These are phyloP conservation scores for Diplotaxis tenuifolia DNA, from an alignment of 345 rosid species.

Conservation along the genomic window DNA sequence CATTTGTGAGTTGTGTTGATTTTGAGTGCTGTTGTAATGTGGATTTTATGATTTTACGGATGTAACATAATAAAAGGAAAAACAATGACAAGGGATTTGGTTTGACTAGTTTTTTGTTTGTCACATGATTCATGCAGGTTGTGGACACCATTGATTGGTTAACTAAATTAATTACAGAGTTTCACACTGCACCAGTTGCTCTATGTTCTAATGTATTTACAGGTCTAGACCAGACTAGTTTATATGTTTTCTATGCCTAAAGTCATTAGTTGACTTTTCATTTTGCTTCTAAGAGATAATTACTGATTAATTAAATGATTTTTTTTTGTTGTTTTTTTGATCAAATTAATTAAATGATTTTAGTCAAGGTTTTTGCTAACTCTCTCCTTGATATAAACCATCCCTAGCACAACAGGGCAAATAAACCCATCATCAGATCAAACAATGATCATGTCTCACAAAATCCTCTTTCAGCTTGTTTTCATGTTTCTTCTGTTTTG, in stretches of 20 bases:
- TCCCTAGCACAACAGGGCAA: background rate
- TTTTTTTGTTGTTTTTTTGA: too few relatives aligned
- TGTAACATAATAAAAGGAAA: slow-evolving; percentile 45
- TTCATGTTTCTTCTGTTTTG: background rate
- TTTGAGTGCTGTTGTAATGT: slow-evolving; percentile 42
- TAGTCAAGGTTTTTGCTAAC: background rate
- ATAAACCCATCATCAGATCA: background rate
- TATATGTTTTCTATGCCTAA: background rate
- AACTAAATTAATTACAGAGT: background rate
- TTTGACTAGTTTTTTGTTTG: slow-evolving; percentile 1
- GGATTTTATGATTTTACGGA: slow-evolving; percentile 35
- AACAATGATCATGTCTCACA: slow-evolving; percentile 2
- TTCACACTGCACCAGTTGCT: background rate
- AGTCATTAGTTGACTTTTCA: background rate
- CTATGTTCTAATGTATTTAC: background rate
- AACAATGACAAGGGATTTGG: slow-evolving; percentile 1
- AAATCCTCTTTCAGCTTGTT: background rate
- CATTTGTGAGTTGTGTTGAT: slow-evolving; percentile 44
- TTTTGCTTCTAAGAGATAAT: background rate
- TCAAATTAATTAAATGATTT: background rate
- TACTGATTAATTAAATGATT: background rate
- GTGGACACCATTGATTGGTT: background rate
- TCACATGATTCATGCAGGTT: background rate
- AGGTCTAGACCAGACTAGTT: background rate
- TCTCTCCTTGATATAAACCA: background rate